Base-by-base conservation (phyloP, 768 basidiomycete genomes). In the Trametes cinnabarina region DNA sequence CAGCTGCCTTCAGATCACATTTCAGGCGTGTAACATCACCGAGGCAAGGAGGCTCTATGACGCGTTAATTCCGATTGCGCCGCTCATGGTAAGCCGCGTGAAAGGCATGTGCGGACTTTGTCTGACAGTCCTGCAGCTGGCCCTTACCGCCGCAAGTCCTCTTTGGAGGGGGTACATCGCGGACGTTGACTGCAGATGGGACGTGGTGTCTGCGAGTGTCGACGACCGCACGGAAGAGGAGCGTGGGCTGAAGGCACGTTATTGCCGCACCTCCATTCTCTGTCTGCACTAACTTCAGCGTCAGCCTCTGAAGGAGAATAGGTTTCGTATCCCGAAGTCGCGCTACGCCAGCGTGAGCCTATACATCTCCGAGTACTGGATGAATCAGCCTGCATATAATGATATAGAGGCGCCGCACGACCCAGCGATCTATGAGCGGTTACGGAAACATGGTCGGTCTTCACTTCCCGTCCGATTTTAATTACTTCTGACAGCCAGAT, bases 161-260 rank as follows among this genome's bases (percentile, higher is more conserved):
- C 81, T 92, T 14, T 99, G 92, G 85, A 82, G 97, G 60, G 97
- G 97, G 5, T 89, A 92, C 71, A 82, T 99, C 41, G 87, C 95
- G 39, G 95, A 99, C 70, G 95, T 98, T 5, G 97, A 99, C 75
- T 97, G 92, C 67, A 85, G 97, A 41, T 99, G 97, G 97, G 92
- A 98, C 66, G 97, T 99, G 10, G 97, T 99, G 62, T 90, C 97
- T 10, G 97, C 91, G n/a, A 93, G 92, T 66, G 96, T 99, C 0
- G 97, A 99, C 67, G 96, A 98, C 73, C 85, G 97, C 49, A 98
- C 94, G 14, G 85, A 88, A 61, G 96, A 98, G 70, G 97, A 99
- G 72, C 85, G 96, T 55, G 95, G 95, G 5, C 62, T 88, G 58
- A 90, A 88, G 82, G 92, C 90, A 56, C 55, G 58, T 60, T 52